Conservation (phyloP, 2,329 filamentous ascomycete species). For the Metarhizium anisopliae region DNA sequence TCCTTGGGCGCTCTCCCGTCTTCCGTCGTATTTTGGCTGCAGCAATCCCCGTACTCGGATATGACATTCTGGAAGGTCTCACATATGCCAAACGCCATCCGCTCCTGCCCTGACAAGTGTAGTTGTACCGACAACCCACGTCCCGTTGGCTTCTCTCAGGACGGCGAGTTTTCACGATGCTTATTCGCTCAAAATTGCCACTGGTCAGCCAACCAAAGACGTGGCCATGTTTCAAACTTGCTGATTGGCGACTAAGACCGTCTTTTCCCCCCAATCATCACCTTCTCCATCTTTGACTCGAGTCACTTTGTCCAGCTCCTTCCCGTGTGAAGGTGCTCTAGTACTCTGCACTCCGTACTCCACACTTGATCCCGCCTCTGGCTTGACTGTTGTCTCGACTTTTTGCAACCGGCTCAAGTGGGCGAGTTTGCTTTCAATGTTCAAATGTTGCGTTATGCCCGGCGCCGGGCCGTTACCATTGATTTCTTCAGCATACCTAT, state of each 20-base stretch:
- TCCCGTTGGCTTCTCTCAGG: not conserved
- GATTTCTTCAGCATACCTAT: too few relatives aligned
- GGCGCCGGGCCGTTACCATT: too few relatives aligned
- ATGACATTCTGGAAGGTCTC: conserved; percentile 1
- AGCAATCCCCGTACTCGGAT: not conserved
- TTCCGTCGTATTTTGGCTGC: not conserved
- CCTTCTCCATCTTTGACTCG: not conserved
- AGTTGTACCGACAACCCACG: not conserved
- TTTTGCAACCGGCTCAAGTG: too few relatives aligned
- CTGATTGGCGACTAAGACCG: conserved; percentile 2
- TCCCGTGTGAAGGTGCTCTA: not conserved
- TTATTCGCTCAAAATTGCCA: conserved; percentile 12
- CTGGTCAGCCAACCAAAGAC: not conserved
- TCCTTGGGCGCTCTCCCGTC: not conserved
- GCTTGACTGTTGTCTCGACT: not conserved
- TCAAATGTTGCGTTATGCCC: too few relatives aligned
- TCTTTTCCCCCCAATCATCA: conserved; percentile 5
- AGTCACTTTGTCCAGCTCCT: conserved; percentile 3
- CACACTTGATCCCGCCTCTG: not conserved
- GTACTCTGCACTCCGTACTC: not conserved
- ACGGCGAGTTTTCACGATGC: not conserved
- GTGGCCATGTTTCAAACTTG: conserved; percentile 4
- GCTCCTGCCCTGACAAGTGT: conserved; percentile 1
- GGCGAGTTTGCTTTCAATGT: too few relatives aligned
- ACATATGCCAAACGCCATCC: not conserved